phyloP scores from a whole-genome alignment of 768 basidiomycete species.

The Suillus plorans region DNA sequence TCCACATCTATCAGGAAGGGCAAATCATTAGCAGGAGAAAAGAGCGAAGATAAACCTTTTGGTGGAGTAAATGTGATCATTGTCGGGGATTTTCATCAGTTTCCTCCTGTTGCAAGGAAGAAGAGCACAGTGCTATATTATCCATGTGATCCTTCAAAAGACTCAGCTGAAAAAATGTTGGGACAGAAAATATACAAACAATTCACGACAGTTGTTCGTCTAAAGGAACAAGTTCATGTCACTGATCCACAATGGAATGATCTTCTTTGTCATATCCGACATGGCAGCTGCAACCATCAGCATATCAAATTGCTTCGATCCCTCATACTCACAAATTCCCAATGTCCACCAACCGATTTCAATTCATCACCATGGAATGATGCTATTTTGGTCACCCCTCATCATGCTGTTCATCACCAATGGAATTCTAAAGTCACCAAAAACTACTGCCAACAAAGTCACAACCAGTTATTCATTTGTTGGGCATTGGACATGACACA shows the following conservation, averaged over 20 bases:
- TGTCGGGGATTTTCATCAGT: too few relatives aligned
- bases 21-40: constrained; percentile 12
- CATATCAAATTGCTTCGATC: neutral
- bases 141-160: constrained; percentile 10
- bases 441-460: constrained; percentile 25
- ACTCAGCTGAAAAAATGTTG: neutral
- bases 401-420: constrained; percentile 5
- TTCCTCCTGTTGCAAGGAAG: too few relatives aligned
- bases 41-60: too few relatives aligned
- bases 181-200: too few relatives aligned
- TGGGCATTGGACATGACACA: constrained; percentile 29
- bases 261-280: too few relatives aligned
- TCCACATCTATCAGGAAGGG: constrained; percentile 24
- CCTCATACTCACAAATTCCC: neutral
- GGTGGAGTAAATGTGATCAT: too few relatives aligned
- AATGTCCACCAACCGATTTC: neutral
- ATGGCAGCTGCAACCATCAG: too few relatives aligned
- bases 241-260: too few relatives aligned
- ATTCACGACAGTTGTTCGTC: too few relatives aligned
- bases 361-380: neutral
- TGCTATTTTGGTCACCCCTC: neutral
- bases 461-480: constrained; percentile 25
- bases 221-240: too few relatives aligned
- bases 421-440: constrained; percentile 33
- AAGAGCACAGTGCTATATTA: constrained; percentile 16